These are phyloP conservation scores for Zychaea mexicana DNA, from an alignment of 371 early-diverging fungal genomes.

Conservation along the genomic window DNA sequence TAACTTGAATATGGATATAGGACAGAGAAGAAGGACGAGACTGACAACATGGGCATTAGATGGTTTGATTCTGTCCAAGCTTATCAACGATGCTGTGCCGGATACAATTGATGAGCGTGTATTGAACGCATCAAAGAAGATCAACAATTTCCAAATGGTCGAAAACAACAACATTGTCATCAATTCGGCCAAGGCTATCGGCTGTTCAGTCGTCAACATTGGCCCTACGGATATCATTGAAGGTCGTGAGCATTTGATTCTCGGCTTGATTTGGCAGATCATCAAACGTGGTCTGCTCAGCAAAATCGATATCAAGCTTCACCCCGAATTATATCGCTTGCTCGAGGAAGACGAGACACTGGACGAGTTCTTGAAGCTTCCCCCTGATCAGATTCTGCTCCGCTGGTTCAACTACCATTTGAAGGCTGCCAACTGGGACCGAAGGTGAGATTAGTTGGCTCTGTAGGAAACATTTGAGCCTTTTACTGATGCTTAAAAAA, in stretches of 20 bases:
- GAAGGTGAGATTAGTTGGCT: slow-evolving; percentile 53
- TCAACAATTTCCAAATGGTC: slow-evolving; percentile 93
- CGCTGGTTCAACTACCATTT: slow-evolving; percentile 98
- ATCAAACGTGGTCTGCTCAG: slow-evolving; percentile 94
- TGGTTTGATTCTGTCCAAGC: slow-evolving; percentile 93
- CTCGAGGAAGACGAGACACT: slow-evolving; percentile 91
- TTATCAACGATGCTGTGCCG: slow-evolving; percentile 96
- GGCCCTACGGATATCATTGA: slow-evolving; percentile 94
- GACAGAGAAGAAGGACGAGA: too few species aligned
- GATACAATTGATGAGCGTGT: slow-evolving; percentile 98
- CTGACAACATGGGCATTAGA: too few species aligned
- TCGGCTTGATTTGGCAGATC: slow-evolving; percentile 98
- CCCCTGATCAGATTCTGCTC: slow-evolving; percentile 92
- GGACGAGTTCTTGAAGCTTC: slow-evolving; percentile 88
- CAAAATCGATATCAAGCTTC: slow-evolving; percentile 94
- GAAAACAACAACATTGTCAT: slow-evolving; percentile 97
- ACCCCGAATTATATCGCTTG: slow-evolving; percentile 95
- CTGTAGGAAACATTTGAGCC: background rate
- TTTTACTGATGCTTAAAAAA: background rate
- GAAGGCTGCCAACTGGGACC: slow-evolving; percentile 88
- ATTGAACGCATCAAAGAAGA: slow-evolving; percentile 81
- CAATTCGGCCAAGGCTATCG: slow-evolving; percentile 97
- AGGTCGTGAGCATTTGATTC: slow-evolving; percentile 90
- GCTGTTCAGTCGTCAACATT: slow-evolving; percentile 95
- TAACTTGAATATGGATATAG: background rate